Evolutionary conservation across 2,329 filamentous ascomycete genomes (phyloP).

Genomic region (Plenodomus biglobosus): DNA sequence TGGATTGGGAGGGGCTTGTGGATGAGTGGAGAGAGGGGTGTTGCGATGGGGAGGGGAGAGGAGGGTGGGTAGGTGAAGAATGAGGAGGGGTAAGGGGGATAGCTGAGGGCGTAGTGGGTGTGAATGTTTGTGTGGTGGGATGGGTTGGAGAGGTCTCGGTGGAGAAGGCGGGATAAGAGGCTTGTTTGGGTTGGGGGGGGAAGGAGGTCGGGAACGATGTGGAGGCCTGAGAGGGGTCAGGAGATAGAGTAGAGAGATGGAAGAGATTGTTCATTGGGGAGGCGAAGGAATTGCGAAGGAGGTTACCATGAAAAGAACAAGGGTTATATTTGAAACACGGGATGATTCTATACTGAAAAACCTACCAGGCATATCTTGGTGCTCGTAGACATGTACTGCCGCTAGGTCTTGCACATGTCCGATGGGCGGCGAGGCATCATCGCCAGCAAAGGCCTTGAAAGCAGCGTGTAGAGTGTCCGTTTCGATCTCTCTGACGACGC

Average conservation of each 20-base stretch:
- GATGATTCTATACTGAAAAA: neutral
- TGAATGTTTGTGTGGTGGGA: conserved; percentile 88
- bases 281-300: too few relatives aligned
- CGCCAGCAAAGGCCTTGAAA: conserved; percentile 29
- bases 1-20: conserved; percentile 72
- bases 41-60: conserved; percentile 25
- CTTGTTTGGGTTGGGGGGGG: conserved; percentile 67
- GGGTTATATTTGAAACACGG: too few relatives aligned
- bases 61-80: conserved; percentile 54
- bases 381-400: conserved; percentile 56
- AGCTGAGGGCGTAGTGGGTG: conserved; percentile 73
- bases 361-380: conserved; percentile 68
- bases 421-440: conserved; percentile 4
- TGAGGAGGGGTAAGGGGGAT: conserved; percentile 53
- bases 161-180: conserved; percentile 73
- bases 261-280: too few relatives aligned
- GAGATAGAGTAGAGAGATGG: neutral
- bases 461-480: conserved; percentile 20
- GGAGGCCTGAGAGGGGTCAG: conserved; percentile 62
- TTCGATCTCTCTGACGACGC: conserved; percentile 24
- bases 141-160: conserved; percentile 73
- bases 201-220: conserved; percentile 74
- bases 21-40: conserved; percentile 69
- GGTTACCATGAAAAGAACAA: too few relatives aligned
- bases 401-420: conserved; percentile 12